Percentiles rank a stretch among this genome's conserved stretches.
Conservation (phyloP, 495 filamentous ascomycete species). For the Penicillium ucsense region DNA sequence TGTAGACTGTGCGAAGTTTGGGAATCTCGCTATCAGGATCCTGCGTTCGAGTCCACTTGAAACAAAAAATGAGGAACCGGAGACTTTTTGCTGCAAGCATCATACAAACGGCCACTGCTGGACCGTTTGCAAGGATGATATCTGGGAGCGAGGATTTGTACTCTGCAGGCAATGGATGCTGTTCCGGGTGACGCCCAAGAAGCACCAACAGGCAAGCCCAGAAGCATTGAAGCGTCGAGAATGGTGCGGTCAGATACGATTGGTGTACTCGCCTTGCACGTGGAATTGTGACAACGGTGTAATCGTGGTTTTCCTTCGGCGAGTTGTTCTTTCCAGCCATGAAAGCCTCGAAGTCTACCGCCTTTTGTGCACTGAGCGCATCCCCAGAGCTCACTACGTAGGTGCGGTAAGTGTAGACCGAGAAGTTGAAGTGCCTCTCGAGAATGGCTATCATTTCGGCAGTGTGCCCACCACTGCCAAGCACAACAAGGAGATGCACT, state of each 20-base stretch:
- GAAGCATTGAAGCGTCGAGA: constrained; percentile 49
- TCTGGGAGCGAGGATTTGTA: constrained; percentile 45
- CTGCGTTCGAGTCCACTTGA: constrained; percentile 1
- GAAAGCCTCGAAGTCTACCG: constrained; percentile 50
- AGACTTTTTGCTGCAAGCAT: constrained; percentile 57
- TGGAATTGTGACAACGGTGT: constrained; percentile 52
- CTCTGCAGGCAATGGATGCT: constrained; percentile 11
- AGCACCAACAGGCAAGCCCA: constrained; percentile 36
- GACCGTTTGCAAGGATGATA: constrained; percentile 79
- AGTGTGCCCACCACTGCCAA: constrained; percentile 91
- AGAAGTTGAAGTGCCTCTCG: constrained; percentile 34
- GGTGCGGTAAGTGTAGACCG: constrained; percentile 57
- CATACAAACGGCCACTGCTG: constrained; percentile 75
- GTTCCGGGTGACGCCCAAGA: constrained; percentile 26
- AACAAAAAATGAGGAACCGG: constrained; percentile 41
- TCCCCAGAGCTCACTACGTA: constrained; percentile 78
- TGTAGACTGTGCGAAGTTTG: constrained; percentile 64
- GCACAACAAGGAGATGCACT: constrained; percentile 68
- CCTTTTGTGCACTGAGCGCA: constrained; percentile 57
- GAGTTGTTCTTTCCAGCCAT: constrained; percentile 8
- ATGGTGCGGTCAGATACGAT: constrained; percentile 56
- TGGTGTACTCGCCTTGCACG: constrained; percentile 74
- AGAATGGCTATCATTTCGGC: constrained; percentile 86
- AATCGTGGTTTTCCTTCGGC: constrained; percentile 12
- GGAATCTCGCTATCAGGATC: constrained; percentile 11